Evolutionary conservation across 2,329 filamentous ascomycete species (phyloP).

Genomic region (Hypocreales sp.): DNA sequence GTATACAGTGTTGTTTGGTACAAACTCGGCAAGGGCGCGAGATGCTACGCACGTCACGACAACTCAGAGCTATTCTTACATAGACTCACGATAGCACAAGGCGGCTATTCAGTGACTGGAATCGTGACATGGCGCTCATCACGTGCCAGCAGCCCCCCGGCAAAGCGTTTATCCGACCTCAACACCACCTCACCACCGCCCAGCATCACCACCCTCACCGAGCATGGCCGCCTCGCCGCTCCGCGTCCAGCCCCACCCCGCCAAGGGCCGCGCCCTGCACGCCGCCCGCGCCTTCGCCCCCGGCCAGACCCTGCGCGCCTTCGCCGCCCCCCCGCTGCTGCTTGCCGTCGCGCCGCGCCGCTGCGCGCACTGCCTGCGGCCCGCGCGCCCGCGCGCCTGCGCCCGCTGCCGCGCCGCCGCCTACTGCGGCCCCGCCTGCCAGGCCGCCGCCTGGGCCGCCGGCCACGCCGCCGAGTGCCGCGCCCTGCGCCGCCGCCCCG

Average conservation of each 20-base stretch:
- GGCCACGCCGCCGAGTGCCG: conserved; percentile 41
- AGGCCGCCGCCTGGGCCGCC: conserved; percentile 34
- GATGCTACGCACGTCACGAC: no score
- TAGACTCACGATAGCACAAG: no score
- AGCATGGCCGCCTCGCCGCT: no score
- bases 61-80: no score
- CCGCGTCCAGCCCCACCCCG: conserved; percentile 11
- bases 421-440: conserved; percentile 40
- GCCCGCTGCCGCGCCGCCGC: conserved; percentile 34
- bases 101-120: no score
- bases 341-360: conserved; percentile 27
- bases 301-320: conserved; percentile 28
- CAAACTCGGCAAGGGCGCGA: no score
- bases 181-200: no score
- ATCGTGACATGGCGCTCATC: no score
- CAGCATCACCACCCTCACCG: no score
- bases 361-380: conserved; percentile 34
- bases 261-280: conserved; percentile 29
- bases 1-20: no score
- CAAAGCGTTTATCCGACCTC: no score
- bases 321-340: conserved; percentile 24
- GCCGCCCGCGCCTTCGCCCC: conserved; percentile 25
- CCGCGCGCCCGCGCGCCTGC: conserved; percentile 22
- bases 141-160: no score
- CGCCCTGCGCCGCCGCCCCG: conserved; percentile 17